phyloP scores from a whole-genome alignment of 148 eudicot species.

The Rhododendron vialii region DNA sequence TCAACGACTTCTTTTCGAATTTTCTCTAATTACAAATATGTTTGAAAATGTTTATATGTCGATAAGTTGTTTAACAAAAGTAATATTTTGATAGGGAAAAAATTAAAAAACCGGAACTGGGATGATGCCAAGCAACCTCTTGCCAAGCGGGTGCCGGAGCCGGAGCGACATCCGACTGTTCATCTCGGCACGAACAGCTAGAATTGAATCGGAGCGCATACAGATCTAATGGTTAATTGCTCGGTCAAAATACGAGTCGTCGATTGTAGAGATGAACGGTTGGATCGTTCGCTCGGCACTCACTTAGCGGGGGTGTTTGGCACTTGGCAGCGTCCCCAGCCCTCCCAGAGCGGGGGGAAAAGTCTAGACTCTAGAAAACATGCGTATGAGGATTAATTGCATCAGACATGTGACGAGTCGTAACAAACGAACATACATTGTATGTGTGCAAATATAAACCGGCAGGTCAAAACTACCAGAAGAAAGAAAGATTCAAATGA shows the following conservation, averaged over 20 bases:
- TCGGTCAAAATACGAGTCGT: too few relatives aligned
- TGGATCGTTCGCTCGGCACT: too few relatives aligned
- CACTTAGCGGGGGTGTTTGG: too few relatives aligned
- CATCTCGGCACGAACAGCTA: rapidly evolving
- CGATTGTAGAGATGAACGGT: too few relatives aligned
- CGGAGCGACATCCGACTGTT: too few relatives aligned
- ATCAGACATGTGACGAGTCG: not conserved
- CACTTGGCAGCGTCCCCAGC: too few relatives aligned
- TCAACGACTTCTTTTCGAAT: not conserved
- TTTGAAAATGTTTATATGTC: not conserved
- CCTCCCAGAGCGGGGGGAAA: too few relatives aligned
- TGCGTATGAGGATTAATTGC: not conserved
- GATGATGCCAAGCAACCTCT: too few relatives aligned
- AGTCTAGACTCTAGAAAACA: not conserved
- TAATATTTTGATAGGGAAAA: too few relatives aligned
- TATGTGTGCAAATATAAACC: not conserved
- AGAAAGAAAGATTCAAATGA: not conserved
- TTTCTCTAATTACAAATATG: not conserved
- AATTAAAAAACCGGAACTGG: not conserved
- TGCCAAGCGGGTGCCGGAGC: too few relatives aligned
- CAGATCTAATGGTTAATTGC: too few relatives aligned
- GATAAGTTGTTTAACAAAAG: not conserved
- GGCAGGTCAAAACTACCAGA: not conserved
- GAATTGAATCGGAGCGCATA: too few relatives aligned
- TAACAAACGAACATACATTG: not conserved